Evolutionary conservation across 1,284 basidiomycete genomes (phyloP).

Genomic region (Psilocybe mexicana): DNA sequence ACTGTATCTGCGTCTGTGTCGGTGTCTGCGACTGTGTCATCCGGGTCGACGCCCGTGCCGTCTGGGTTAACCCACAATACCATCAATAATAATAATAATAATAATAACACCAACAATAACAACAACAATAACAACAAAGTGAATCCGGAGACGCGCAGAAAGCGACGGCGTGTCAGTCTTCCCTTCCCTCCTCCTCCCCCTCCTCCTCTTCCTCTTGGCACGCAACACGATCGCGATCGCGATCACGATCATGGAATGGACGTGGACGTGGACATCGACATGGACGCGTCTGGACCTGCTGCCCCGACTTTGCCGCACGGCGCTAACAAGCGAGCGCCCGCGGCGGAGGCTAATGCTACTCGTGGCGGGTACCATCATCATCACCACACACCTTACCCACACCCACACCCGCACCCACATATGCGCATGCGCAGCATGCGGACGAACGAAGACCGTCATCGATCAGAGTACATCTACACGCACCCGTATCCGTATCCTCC

Average conservation of each 20-base stretch:
- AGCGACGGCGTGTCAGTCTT: too few species aligned
- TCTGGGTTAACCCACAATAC: too few species aligned
- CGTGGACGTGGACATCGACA: background rate
- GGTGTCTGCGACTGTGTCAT: too few species aligned
- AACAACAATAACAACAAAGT: too few species aligned
- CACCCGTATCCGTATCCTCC: background rate
- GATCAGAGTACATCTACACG: background rate
- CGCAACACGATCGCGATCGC: too few species aligned
- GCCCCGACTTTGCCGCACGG: too few species aligned
- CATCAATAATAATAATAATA: too few species aligned
- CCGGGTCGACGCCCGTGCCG: too few species aligned
- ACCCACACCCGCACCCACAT: constrained; percentile 1
- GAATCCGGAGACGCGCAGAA: too few species aligned
- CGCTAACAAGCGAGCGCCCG: background rate
- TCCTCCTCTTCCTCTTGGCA: background rate
- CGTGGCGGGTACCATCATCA: background rate
- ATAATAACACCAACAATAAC: too few species aligned
- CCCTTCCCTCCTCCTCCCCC: background rate
- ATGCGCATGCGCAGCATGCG: background rate
- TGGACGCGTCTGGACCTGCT: too few species aligned
- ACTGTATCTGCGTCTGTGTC: background rate
- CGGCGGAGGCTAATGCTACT: background rate
- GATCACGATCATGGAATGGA: too few species aligned
- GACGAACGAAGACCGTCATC: background rate
- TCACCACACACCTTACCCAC: background rate